Base-by-base conservation (phyloP, 2,329 filamentous ascomycete species). In the Chalaropsis ovoidea region DNA sequence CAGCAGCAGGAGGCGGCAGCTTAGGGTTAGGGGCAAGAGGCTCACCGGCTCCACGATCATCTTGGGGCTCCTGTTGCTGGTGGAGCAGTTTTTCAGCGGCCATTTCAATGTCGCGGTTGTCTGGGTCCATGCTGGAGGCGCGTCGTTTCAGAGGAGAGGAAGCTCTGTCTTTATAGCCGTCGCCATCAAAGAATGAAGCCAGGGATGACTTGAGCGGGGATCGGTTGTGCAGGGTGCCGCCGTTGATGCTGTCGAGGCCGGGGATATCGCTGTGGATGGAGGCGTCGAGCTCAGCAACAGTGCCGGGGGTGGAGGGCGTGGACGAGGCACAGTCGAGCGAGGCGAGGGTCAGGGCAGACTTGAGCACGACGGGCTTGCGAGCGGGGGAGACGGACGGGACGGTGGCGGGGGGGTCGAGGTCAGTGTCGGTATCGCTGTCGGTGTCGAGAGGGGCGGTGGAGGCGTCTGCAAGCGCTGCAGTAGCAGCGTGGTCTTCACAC, bases 141-240 rank as follows among this genome's bases (percentile, higher is more conserved):
- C 81, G 79, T 71, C 84, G 79, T 75, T 87, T 87, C 66, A 86
- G 74, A 7, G 84, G 84, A 22, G 84, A 87, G 35, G 84, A 86
- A 22, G 84, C 84, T 70, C 84, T 80, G 56, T 85, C 80, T 58
- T 58, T 58, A 67, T 81, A 78, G 27, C 79, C 72, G 68, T 86
- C 81, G 69, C 79, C 77, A 73, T 82, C 81, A 69, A 80, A 83
- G 69, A 82, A 81, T 81, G 86, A 85, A 67, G 85, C 79, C 70
- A 77, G 78, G 43, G 79, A 76, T 62, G 78, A 74, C 68, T 78
- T 77, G 70, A 80, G 77, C 43, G 83, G 81, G 66, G 82, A 84
- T 72, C 79, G 22, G 78, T 58, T 58, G 54, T 35, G 54, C 54
- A 58, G 65, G 24, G 54, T 39, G 61, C 47, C 58, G 61, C 47